Conservation (phyloP, 805 yeast species). For the Sugiyamaella smithiae region DNA sequence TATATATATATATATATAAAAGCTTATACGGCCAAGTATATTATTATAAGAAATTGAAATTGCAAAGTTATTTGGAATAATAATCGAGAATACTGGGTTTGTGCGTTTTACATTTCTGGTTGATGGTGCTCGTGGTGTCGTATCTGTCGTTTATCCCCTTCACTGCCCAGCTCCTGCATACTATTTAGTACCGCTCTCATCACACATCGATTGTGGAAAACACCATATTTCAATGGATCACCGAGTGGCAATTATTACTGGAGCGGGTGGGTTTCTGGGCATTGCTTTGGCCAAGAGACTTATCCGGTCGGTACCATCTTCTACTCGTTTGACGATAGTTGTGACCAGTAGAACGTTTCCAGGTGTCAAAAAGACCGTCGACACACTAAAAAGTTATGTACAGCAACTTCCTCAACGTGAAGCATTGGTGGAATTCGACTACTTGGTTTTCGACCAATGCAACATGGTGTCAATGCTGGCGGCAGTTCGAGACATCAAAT, state of each 20-base stretch:
- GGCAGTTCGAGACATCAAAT: conserved; percentile 67
- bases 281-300: conserved; percentile 79
- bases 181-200: too few relatives aligned
- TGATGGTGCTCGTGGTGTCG: too few relatives aligned
- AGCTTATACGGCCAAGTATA: neutral
- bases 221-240: too few relatives aligned
- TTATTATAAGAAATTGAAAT: neutral
- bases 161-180: too few relatives aligned
- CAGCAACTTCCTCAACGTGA: conserved; percentile 39
- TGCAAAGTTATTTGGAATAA: too few relatives aligned
- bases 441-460: conserved; percentile 82
- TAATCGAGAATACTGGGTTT: too few relatives aligned
- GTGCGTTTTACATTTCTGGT: too few relatives aligned
- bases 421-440: conserved; percentile 77
- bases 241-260: conserved; percentile 40
- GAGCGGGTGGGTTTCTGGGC: conserved; percentile 64
- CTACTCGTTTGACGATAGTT: conserved; percentile 65
- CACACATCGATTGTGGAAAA: too few relatives aligned
- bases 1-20: too few relatives aligned
- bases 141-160: too few relatives aligned
- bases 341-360: conserved; percentile 90
- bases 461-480: conserved; percentile 80
- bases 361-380: conserved; percentile 73
- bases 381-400: conserved; percentile 40
- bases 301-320: conserved; percentile 54